Evolutionary conservation across 139 green algal species (phyloP).

Genomic region (Haematococcus lacustris): DNA sequence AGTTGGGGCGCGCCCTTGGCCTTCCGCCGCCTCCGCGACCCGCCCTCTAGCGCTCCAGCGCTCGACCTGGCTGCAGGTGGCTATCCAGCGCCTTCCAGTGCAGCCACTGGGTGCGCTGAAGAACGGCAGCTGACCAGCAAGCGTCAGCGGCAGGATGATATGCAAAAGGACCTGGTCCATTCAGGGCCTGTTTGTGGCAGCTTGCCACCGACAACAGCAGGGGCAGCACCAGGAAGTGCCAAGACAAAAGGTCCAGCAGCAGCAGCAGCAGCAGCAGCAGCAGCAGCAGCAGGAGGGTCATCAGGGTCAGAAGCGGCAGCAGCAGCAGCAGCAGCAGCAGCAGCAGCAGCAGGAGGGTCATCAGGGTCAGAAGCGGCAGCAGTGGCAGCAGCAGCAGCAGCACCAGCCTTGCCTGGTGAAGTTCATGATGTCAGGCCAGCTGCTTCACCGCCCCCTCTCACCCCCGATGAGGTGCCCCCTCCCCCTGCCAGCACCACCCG

Average conservation of each 20-base stretch:
- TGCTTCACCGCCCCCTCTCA: too few relatives aligned
- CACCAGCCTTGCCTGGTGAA: too few relatives aligned
- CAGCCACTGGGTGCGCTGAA: too few relatives aligned
- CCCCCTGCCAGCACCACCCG: too few relatives aligned
- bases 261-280: slow-evolving; percentile 1
- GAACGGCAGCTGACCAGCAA: too few relatives aligned
- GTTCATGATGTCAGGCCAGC: too few relatives aligned
- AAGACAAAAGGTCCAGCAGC: not conserved
- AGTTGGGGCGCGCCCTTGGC: slow-evolving; percentile 21
- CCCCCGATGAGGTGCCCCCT: too few relatives aligned
- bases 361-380: slow-evolving; percentile 11
- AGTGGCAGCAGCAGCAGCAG: slow-evolving; percentile 8
- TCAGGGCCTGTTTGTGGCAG: too few relatives aligned
- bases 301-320: slow-evolving; percentile 10
- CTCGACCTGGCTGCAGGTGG: too few relatives aligned
- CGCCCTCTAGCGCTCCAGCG: not conserved
- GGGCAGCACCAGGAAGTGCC: not conserved
- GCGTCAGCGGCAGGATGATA: not conserved
- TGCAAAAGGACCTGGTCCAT: not conserved
- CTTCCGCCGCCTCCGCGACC: slow-evolving; percentile 12
- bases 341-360: slow-evolving; percentile 12
- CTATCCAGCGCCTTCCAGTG: too few relatives aligned
- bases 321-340: slow-evolving; percentile 9
- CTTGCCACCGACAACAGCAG: too few relatives aligned
- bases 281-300: not conserved